Conservation (phyloP, 345 rosid species). For the Populus simonii region DNA sequence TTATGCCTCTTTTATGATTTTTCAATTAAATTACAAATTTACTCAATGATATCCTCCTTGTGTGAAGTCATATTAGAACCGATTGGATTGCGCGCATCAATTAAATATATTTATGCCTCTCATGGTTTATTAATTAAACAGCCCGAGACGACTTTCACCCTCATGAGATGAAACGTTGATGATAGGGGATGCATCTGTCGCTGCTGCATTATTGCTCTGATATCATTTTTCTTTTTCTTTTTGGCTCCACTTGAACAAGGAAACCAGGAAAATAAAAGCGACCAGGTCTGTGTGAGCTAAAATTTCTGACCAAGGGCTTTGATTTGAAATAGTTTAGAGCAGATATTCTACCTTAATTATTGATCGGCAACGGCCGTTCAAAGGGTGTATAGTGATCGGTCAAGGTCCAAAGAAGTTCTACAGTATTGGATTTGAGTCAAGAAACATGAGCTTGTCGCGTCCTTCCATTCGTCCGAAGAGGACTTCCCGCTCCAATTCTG, state of each 20-base stretch:
- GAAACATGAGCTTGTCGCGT: neutral
- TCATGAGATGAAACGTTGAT: neutral
- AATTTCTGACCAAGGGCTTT: neutral
- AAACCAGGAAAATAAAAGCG: neutral
- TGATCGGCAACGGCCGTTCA: neutral
- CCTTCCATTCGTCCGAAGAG: neutral
- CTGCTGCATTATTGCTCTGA: neutral
- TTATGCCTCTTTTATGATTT: too few relatives aligned
- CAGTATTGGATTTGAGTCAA: neutral
- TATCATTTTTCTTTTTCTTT: neutral
- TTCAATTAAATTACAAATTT: too few relatives aligned
- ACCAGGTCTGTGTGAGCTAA: neutral
- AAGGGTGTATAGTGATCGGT: neutral
- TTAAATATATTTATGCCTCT: neutral
- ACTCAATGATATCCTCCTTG: too few relatives aligned
- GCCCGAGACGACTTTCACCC: neutral
- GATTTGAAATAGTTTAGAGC: neutral
- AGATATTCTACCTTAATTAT: neutral
- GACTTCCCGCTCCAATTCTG: neutral
- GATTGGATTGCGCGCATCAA: neutral
- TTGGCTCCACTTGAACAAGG: neutral
- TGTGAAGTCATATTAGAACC: neutral
- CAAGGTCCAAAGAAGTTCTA: neutral
- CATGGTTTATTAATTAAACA: neutral
- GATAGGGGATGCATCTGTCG: neutral